Evolutionary conservation across 768 basidiomycete genomes (phyloP).

Genomic region (Udeniomyces megalosporus): DNA sequence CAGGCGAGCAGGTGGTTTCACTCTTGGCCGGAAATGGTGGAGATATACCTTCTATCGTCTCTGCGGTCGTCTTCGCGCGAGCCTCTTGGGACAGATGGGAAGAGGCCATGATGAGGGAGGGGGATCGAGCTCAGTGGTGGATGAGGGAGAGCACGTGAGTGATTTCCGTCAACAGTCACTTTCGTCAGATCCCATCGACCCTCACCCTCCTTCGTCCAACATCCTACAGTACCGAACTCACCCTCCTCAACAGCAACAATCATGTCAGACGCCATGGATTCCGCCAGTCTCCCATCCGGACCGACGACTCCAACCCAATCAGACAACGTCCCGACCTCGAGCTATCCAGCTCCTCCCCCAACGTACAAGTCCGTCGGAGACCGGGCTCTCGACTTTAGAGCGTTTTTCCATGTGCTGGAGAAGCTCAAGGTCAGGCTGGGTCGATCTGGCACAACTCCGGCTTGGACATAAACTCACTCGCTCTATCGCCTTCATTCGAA

Average conservation of each 20-base stretch:
- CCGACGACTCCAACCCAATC: too few relatives aligned
- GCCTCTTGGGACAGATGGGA: too few relatives aligned
- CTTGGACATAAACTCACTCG: neutral
- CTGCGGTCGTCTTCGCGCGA: too few relatives aligned
- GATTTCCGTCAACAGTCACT: too few relatives aligned
- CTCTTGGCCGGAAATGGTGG: too few relatives aligned
- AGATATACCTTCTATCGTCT: neutral
- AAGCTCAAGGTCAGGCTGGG: constrained; percentile 6
- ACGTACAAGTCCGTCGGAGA: constrained; percentile 10
- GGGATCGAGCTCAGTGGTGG: too few relatives aligned
- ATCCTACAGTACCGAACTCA: too few relatives aligned
- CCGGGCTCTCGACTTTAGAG: constrained; percentile 1
- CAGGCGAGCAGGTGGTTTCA: neutral
- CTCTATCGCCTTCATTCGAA: neutral
- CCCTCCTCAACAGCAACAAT: too few relatives aligned
- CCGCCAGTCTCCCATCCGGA: neutral
- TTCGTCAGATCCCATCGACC: too few relatives aligned
- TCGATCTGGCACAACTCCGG: neutral
- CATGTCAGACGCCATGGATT: neutral
- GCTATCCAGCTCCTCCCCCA: constrained; percentile 6
- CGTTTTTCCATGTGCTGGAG: constrained; percentile 17
- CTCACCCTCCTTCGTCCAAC: too few relatives aligned
- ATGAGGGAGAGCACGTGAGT: too few relatives aligned
- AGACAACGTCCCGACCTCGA: neutral
- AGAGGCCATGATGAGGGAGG: too few relatives aligned